These are phyloP conservation scores for Phytophthora lateralis DNA, from an alignment of 352 stramenopile species.

Conservation along the genomic window DNA sequence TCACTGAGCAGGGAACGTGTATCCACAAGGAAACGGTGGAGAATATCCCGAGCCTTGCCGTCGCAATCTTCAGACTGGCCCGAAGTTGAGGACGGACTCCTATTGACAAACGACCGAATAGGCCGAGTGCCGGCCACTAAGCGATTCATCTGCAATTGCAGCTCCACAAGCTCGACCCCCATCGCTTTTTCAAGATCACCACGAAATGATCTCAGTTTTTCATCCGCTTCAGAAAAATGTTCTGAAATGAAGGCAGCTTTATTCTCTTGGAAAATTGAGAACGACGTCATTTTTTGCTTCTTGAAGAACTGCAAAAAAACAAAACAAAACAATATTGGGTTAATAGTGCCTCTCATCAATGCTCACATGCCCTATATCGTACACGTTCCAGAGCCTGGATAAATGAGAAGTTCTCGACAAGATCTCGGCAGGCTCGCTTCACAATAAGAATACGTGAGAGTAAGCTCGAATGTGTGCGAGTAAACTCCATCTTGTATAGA, in stretches of 20 bases:
- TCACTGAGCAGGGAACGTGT: conserved; percentile 40
- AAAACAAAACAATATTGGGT: conserved; percentile 1
- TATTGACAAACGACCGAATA: conserved; percentile 59
- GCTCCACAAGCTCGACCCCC: conserved; percentile 59
- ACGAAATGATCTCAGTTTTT: conserved; percentile 62
- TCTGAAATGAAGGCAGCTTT: conserved; percentile 39
- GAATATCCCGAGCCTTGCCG: conserved; percentile 44
- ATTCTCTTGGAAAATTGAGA: conserved; percentile 39
- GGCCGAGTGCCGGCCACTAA: conserved; percentile 49
- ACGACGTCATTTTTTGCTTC: conserved; percentile 36
- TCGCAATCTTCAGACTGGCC: conserved; percentile 39
- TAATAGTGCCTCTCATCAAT: not conserved
- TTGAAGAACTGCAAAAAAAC: conserved; percentile 53
- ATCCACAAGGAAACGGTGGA: conserved; percentile 59
- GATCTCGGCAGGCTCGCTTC: conserved; percentile 65
- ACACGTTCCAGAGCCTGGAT: conserved; percentile 56
- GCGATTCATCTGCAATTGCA: conserved; percentile 70
- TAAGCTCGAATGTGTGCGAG: conserved; percentile 43
- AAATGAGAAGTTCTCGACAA: conserved; percentile 77
- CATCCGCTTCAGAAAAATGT: conserved; percentile 49
- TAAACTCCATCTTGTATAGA: conserved; percentile 79
- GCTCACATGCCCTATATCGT: no score
- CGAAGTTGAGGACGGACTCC: conserved; percentile 13
- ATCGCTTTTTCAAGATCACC: conserved; percentile 59
- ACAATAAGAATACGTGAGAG: conserved; percentile 57